Percentiles rank a stretch among this genome's conserved stretches.
These are phyloP conservation scores for Sporothrix protearum DNA, from an alignment of 2,329 filamentous ascomycete genomes.

Conservation along the genomic window DNA sequence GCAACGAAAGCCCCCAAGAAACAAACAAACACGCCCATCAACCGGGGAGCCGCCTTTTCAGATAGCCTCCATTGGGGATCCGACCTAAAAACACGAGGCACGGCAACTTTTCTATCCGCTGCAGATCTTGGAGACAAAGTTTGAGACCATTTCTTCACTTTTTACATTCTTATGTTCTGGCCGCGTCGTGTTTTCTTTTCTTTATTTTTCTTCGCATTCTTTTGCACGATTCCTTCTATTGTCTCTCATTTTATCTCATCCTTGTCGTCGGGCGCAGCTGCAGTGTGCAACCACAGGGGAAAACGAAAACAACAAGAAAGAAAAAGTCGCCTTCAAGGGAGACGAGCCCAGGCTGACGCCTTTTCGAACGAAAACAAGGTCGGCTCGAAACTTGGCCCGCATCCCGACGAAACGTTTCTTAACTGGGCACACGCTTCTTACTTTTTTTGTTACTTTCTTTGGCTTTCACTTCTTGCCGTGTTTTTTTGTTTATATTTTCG, in stretches of 20 bases:
- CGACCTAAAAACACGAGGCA: neutral
- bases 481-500: neutral
- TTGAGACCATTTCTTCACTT: neutral
- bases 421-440: neutral
- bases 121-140: slow-evolving; percentile 1
- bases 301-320: no score
- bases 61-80: neutral
- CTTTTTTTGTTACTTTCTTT: neutral
- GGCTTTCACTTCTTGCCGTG: neutral
- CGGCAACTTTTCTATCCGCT: neutral
- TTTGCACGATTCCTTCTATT: neutral
- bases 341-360: neutral
- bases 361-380: neutral
- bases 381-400: slow-evolving; percentile 17
- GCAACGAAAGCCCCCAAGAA: neutral
- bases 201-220: neutral
- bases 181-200: neutral
- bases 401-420: neutral
- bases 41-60: neutral
- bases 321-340: no score
- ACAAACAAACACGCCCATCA: neutral
- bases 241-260: neutral
- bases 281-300: neutral
- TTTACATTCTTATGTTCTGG: neutral
- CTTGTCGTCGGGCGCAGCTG: neutral